These are phyloP conservation scores for Auriscalpium vulgare DNA, from an alignment of 768 basidiomycete species.

Conservation along the genomic window DNA sequence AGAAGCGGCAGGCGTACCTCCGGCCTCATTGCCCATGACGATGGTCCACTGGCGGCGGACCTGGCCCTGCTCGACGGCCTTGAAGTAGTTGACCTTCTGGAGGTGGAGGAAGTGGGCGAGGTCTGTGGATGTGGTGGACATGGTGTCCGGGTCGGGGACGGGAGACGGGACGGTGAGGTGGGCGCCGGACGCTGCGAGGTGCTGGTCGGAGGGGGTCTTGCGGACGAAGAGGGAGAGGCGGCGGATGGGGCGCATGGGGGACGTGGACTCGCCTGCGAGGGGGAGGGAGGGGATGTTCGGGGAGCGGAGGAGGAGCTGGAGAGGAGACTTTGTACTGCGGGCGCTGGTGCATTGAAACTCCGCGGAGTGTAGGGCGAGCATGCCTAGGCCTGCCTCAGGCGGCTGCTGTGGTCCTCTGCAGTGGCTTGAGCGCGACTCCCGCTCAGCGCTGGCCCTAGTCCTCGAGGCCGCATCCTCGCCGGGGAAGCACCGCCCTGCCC, in stretches of 20 bases:
- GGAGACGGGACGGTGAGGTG: not conserved
- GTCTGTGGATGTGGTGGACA: not conserved
- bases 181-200: not conserved
- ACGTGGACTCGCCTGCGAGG: no score
- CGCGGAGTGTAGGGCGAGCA: no score
- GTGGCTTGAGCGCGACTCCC: no score
- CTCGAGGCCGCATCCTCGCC: no score
- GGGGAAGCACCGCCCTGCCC: no score
- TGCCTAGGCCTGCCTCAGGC: no score
- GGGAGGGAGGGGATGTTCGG: no score
- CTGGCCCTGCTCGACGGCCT: constrained; percentile 4
- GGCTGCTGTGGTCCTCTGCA: no score
- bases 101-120: constrained; percentile 7
- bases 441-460: no score
- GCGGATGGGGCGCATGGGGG: not conserved
- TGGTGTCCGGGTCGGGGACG: not conserved
- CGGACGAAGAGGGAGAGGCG: not conserved
- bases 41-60: constrained; percentile 56
- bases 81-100: constrained; percentile 13
- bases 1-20: constrained; percentile 45
- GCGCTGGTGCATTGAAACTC: no score
- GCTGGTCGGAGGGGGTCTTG: not conserved
- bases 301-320: no score
- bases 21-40: constrained; percentile 94
- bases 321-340: no score